Percentiles rank a stretch among this genome's conserved stretches.
Evolutionary conservation across 371 early-diverging fungal genomes (phyloP).

Genomic region (Mortierella sp.): DNA sequence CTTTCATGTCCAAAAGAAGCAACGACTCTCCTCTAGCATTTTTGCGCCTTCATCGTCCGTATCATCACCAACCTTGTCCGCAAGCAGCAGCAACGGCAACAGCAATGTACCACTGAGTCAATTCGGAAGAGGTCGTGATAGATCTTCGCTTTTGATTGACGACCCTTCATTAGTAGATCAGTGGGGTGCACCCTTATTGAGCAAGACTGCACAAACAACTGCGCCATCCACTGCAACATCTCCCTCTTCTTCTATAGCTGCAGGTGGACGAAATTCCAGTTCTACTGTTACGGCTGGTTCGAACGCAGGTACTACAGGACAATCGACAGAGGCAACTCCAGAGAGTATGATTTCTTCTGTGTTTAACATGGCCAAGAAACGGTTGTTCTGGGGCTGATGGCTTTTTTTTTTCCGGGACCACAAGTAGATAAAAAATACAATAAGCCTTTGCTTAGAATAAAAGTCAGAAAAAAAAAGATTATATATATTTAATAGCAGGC

Average conservation of each 20-base stretch:
- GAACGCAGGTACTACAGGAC: not conserved
- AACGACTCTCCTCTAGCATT: conserved; percentile 28
- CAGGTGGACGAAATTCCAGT: not conserved
- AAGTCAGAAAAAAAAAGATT: not conserved
- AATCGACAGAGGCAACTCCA: not conserved
- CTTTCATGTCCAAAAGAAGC: conserved; percentile 39
- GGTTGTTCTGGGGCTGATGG: conserved; percentile 48
- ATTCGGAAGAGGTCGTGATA: conserved; percentile 32
- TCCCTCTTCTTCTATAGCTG: not conserved
- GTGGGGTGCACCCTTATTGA: conserved; percentile 23
- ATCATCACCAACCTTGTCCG: conserved; percentile 8
- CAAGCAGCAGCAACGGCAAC: not conserved
- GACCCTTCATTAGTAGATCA: conserved; percentile 31
- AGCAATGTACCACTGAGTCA: conserved; percentile 10
- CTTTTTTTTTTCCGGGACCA: too few species aligned
- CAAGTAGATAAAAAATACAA: too few species aligned
- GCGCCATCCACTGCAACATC: not conserved
- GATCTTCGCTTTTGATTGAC: conserved; percentile 36
- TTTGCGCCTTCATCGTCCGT: conserved; percentile 9
- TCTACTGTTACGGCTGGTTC: not conserved
- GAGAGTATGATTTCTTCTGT: conserved; percentile 32
- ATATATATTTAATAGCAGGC: too few species aligned
- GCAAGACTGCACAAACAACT: not conserved
- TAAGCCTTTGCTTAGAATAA: too few species aligned
- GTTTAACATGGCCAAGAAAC: conserved; percentile 49